A percentile compares a stretch with the other conserved stretches of the same genome.
phyloP scores from a whole-genome alignment of 1,284 basidiomycete genomes.

The Calocybe gambosa region DNA sequence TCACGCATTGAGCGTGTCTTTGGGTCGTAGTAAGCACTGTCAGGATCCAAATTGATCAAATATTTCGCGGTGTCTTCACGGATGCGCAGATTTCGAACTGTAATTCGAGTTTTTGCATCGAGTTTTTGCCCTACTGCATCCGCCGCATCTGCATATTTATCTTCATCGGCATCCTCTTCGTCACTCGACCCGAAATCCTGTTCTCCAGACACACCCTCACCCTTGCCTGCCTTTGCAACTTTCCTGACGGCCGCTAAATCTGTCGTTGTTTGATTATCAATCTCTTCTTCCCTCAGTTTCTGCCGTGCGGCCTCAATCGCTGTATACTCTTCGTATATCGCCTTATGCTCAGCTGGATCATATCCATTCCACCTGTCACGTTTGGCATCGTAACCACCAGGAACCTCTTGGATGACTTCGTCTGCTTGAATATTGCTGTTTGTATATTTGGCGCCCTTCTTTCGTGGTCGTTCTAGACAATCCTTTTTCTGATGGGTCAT shows the following conservation, averaged over 20 bases:
- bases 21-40: conserved; percentile 98
- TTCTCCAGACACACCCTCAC: conserved; percentile 60
- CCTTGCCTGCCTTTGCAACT: conserved; percentile 78
- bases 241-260: conserved; percentile 78
- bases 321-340: conserved; percentile 90
- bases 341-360: conserved; percentile 81
- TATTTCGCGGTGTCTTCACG: conserved; percentile 99
- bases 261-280: conserved; percentile 94
- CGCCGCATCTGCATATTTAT: conserved; percentile 96
- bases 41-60: conserved; percentile 92
- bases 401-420: conserved; percentile 80
- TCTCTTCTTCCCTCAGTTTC: conserved; percentile 90
- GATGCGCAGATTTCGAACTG: conserved; percentile 96
- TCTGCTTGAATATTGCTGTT: conserved; percentile 89
- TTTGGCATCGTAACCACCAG: conserved; percentile 90
- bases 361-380: conserved; percentile 99
- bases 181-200: conserved; percentile 96
- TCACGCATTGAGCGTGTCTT: conserved; percentile 99
- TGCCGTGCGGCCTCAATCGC: conserved; percentile 89
- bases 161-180: conserved; percentile 90
- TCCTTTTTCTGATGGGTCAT: conserved; percentile 91
- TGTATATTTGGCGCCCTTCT: conserved; percentile 93
- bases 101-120: conserved; percentile 97
- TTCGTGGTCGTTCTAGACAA: conserved; percentile 93
- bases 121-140: conserved; percentile 97